phyloP scores from a whole-genome alignment of 192 early-diverging fungal species.

The Glomus cerebriforme region DNA sequence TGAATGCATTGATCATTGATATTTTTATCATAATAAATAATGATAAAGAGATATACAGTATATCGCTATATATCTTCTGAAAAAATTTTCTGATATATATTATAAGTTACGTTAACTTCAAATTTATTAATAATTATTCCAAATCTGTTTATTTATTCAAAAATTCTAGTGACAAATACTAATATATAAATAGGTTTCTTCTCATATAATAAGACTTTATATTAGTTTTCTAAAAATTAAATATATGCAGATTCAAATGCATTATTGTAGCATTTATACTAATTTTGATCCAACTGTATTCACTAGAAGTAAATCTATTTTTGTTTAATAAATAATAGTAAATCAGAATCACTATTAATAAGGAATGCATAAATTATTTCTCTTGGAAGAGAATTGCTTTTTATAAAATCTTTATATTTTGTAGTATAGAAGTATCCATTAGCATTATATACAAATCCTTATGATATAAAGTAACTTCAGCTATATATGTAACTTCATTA shows the following conservation, averaged over 20 bases:
- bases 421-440: not conserved
- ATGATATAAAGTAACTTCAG: not conserved
- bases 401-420: constrained; percentile 1
- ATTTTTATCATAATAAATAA: no score
- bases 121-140: not conserved
- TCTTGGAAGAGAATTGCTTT: constrained; percentile 1
- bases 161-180: not conserved
- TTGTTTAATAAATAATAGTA: not conserved
- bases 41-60: no score
- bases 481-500: not conserved
- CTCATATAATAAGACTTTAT: not conserved
- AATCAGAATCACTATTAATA: not conserved
- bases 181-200: not conserved
- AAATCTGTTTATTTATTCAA: not conserved
- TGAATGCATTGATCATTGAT: no score
- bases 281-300: not conserved
- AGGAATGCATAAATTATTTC: constrained; percentile 12
- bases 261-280: constrained; percentile 16
- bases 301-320: constrained; percentile 10
- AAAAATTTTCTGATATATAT: no score
- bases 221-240: no score
- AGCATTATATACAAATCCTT: not conserved
- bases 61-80: no score
- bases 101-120: not conserved
- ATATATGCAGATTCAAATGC: constrained; percentile 1